Percentiles rank a stretch among this genome's conserved stretches.
Conservation (phyloP, 2,329 filamentous ascomycete genomes). For the Rhexocercosporidium sp. region DNA sequence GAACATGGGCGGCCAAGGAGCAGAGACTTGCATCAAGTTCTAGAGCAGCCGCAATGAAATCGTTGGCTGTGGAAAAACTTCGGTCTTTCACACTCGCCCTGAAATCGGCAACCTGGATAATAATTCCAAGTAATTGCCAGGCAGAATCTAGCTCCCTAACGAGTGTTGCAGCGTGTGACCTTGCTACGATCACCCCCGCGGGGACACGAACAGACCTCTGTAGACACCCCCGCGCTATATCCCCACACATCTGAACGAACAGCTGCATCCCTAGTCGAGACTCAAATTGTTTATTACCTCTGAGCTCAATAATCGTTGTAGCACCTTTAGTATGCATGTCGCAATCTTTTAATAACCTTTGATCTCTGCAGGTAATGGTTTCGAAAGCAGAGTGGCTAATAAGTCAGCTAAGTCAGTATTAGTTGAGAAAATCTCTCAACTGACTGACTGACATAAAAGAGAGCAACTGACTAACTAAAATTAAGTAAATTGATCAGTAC, state of each 20-base stretch:
- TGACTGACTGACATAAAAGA: too few species aligned
- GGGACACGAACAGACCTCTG: neutral
- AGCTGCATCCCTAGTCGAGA: neutral
- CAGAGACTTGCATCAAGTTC: neutral
- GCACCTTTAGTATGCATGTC: neutral
- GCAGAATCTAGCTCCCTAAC: neutral
- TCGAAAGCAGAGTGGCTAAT: too few species aligned
- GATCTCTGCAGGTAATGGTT: slow-evolving; percentile 3
- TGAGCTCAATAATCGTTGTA: neutral
- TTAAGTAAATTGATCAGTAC: too few species aligned
- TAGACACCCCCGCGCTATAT: neutral
- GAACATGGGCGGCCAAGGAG: neutral
- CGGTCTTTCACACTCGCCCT: neutral
- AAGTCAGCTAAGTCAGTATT: too few species aligned
- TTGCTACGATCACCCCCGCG: neutral
- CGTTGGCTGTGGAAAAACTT: neutral
- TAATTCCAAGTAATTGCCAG: neutral
- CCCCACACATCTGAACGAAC: slow-evolving; percentile 2
- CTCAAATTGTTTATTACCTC: neutral
- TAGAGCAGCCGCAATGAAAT: neutral
- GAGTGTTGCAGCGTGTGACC: neutral
- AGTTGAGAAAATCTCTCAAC: too few species aligned
- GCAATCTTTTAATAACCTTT: neutral
- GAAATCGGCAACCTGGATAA: neutral
- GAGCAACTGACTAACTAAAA: too few species aligned